phyloP scores from a whole-genome alignment of 2,329 filamentous ascomycete species.

The Trichoderma brevicompactum region DNA sequence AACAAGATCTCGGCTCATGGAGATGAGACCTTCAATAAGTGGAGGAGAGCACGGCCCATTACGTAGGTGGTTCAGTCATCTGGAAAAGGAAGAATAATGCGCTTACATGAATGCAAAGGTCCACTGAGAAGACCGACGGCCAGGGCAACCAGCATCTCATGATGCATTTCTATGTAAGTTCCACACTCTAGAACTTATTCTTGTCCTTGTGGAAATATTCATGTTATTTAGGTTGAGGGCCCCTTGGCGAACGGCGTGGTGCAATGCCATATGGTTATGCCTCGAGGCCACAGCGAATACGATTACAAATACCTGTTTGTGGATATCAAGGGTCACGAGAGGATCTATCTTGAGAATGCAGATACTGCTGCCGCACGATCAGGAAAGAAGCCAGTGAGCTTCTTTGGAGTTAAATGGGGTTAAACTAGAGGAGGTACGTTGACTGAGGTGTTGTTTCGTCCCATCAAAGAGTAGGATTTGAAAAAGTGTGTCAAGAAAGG shows the following conservation, averaged over 20 bases:
- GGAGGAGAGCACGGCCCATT: conserved; percentile 69
- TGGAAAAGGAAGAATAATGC: not conserved
- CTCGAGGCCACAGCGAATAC: conserved; percentile 66
- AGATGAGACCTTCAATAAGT: conserved; percentile 79
- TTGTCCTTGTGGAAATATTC: not conserved
- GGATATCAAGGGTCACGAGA: conserved; percentile 73
- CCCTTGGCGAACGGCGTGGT: conserved; percentile 74
- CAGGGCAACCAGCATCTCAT: conserved; percentile 78
- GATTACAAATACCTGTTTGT: conserved; percentile 81
- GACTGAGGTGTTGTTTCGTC: not conserved
- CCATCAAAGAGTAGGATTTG: not conserved
- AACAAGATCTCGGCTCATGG: conserved; percentile 81
- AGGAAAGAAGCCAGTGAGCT: conserved; percentile 52
- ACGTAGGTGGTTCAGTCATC: conserved; percentile 47
- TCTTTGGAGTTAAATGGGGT: conserved; percentile 67
- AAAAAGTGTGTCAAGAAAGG: not conserved
- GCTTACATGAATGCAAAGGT: conserved; percentile 52
- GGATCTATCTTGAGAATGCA: conserved; percentile 68
- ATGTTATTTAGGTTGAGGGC: conserved; percentile 69
- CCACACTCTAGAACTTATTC: not conserved
- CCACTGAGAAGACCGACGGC: conserved; percentile 69
- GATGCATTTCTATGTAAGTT: conserved; percentile 81
- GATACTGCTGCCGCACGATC: conserved; percentile 47
- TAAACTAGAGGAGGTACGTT: not conserved
- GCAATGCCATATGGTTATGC: conserved; percentile 76